Base-by-base conservation (phyloP, 129 eudicot genomes). In the Artemisia tridentata region DNA sequence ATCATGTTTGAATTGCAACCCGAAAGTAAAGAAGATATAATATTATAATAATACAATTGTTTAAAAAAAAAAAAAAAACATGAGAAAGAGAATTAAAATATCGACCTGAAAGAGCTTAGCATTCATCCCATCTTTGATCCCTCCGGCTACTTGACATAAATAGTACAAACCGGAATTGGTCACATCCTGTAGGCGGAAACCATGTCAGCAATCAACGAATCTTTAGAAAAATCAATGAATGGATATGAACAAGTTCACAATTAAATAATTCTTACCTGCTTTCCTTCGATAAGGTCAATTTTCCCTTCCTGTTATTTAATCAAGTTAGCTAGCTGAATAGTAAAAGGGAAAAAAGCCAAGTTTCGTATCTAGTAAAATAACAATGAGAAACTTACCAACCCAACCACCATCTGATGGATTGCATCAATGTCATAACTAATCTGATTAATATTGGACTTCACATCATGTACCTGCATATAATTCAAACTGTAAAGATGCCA, bases 91-190 rank as follows among this genome's bases (percentile, higher is more conserved):
- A 49, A 18, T 49, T 18, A 34, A 17, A 61, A 68, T 54, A 59
- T 71, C 75, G 29, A 91, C 96, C 96, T 86, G 86, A 67, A 77
- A 76, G 67, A 77, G 77, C 59, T 78, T 84, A 82, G 85, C 71
- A 69, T 75, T 84, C 65, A 74, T 56, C 45, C 88, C 96, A 78
- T 86, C 87, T 77, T 88, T 84, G 19, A 88, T 77, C 65, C 89
- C 95, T 59, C 77, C 91, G 11, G 96, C 96, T 29, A 73, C 90
- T 83, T 88, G 97, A 81, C 90, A 88, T 15, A 91, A 82, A 81
- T 91, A 86, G 84, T 83, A 84, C 45, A 91, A 74, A 71, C 96
- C 97, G 16, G 88, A 71, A 77, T 88, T 91, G 12, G 97, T 86
- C 80, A 82, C 59, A 76, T 91, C 97, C 97, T 91, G 83, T 69